Evolutionary conservation across 1,284 basidiomycete species (phyloP).

Genomic region (Apiotrichum montevideense): DNA sequence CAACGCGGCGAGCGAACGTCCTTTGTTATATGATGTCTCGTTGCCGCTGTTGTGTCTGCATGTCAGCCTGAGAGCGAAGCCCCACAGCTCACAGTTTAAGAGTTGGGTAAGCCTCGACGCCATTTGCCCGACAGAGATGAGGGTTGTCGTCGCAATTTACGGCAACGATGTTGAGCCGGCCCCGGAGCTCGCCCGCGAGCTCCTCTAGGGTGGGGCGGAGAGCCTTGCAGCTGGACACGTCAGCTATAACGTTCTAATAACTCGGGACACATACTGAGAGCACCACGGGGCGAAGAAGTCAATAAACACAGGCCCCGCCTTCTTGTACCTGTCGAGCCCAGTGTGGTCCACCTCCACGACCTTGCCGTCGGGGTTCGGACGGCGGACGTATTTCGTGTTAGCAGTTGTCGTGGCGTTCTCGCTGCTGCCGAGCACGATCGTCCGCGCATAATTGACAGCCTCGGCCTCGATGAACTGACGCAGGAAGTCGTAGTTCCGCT

Average conservation of each 20-base stretch:
- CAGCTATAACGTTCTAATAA: neutral
- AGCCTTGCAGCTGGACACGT: constrained; percentile 61
- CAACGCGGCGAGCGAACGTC: constrained; percentile 62
- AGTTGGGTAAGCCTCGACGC: constrained; percentile 71
- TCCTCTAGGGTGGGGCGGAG: constrained; percentile 68
- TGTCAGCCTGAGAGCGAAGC: neutral
- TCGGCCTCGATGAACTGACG: constrained; percentile 52
- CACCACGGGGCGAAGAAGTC: constrained; percentile 95
- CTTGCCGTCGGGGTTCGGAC: constrained; percentile 58
- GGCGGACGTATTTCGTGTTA: neutral
- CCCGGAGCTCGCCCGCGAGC: constrained; percentile 62
- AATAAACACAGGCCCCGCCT: constrained; percentile 65
- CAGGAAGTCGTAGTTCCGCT: constrained; percentile 53
- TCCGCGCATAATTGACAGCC: constrained; percentile 38
- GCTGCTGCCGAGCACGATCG: neutral
- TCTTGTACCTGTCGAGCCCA: constrained; percentile 53
- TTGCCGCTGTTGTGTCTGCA: constrained; percentile 2
- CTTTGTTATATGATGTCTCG: constrained; percentile 59
- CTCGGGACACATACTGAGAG: constrained; percentile 54
- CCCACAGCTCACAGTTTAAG: constrained; percentile 51
- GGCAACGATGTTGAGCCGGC: constrained; percentile 67
- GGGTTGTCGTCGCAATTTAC: constrained; percentile 76
- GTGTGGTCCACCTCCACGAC: constrained; percentile 55
- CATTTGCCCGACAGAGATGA: constrained; percentile 59
- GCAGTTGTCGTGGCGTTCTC: neutral